A percentile compares a stretch with the other conserved stretches of the same genome.
These are phyloP conservation scores for Blastomyces parvus DNA, from an alignment of 2,329 filamentous ascomycete species.

Conservation along the genomic window DNA sequence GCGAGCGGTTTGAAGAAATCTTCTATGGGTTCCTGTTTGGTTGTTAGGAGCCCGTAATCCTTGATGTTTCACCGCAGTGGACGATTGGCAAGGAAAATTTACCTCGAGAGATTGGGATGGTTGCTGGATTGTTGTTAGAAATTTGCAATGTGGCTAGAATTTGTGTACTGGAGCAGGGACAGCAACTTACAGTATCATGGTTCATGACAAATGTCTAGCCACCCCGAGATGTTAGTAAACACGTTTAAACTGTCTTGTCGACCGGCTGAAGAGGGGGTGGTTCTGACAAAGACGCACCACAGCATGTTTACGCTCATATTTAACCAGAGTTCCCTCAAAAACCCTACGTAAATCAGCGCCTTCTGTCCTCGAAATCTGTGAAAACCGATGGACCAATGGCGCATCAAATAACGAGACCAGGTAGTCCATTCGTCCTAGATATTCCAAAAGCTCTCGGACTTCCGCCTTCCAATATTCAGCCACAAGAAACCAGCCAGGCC, in stretches of 20 bases:
- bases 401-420: slow-evolving; percentile 57
- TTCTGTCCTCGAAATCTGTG: slow-evolving; percentile 46
- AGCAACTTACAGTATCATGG: slow-evolving; percentile 51
- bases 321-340: slow-evolving; percentile 52
- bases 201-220: slow-evolving; percentile 57
- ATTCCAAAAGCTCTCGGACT: slow-evolving; percentile 45
- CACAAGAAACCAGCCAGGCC: slow-evolving; percentile 53
- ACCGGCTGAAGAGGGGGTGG: not conserved
- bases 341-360: slow-evolving; percentile 54
- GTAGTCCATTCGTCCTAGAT: slow-evolving; percentile 49
- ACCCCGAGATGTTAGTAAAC: not conserved
- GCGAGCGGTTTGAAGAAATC: slow-evolving; percentile 62
- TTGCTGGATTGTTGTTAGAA: slow-evolving; percentile 35
- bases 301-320: slow-evolving; percentile 45
- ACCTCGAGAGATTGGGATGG: slow-evolving; percentile 53
- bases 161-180: not conserved
- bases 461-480: slow-evolving; percentile 62
- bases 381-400: slow-evolving; percentile 60
- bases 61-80: not conserved
- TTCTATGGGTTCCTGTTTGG: slow-evolving; percentile 47
- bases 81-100: slow-evolving; percentile 9
- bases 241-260: not conserved
- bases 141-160: not conserved
- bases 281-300: slow-evolving; percentile 38
- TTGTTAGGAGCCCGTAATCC: not conserved